Base-by-base conservation (phyloP, 2,329 filamentous ascomycete genomes). In the Pseudocercospora musae region DNA sequence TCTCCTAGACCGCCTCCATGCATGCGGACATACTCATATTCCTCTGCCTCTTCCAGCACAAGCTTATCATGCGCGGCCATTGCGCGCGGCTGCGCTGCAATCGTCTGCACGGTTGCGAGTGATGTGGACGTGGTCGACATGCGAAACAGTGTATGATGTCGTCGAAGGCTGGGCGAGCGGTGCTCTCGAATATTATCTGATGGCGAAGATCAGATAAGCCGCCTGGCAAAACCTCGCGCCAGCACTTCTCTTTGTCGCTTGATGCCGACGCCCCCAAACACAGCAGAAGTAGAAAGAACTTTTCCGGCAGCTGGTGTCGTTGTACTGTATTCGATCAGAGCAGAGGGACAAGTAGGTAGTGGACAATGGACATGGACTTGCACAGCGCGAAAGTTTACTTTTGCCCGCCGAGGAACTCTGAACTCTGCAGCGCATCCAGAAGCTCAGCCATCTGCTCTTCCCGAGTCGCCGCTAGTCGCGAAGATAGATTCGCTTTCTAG, bases 21-120 rank as follows among this genome's bases (percentile, higher is more conserved):
- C 25, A 49, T 23, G n/a, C n/a, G 29, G 46, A 68, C 73, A 15
- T 71, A 76, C 72, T 76, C 75, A 56, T 76, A 75, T 68, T 76
- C 75, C 21, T 76, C 73, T 37, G 68, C 69, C 62, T 73, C 71
- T 49, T 70, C 68, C 10, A 74, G 66, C 10, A 72, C 49, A 31
- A 72, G 53, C 65, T 71, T 72, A 64, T 75, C 69, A 54, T 75
- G 72, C 49, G 69, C 68, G 58, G 71, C 70, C 70, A 73, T 73
- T 37, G 57, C 62, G 60, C 60, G 61, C 50, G 62, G 57, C 59
- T 54, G 53, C 23, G 60, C 54, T 15, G 64, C 63, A 31, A 68
- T 60, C 57, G 63, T 48, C 50, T 63, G 63, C 61, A 64, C 66
- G 62, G 65, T 58, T 37, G 57, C 57, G 52, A 54, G 52, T 40